Evolutionary conservation across 208 protist genomes (phyloP).

Genomic region (Trypanosoma mega): DNA sequence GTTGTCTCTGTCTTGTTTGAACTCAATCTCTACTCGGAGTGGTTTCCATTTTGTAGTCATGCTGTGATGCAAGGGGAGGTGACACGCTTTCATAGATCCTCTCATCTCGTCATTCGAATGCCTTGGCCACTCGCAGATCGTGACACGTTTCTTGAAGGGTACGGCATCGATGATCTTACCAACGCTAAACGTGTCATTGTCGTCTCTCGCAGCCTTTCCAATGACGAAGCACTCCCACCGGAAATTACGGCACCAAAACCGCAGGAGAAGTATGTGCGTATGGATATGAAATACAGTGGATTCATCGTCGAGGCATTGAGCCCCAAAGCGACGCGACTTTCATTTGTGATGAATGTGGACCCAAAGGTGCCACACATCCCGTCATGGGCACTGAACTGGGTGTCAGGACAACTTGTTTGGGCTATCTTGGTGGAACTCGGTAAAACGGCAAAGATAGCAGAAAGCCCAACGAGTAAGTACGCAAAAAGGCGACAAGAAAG

Average conservation of each 20-base stretch:
- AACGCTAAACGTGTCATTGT: conserved; percentile 44
- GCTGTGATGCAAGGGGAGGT: conserved; percentile 42
- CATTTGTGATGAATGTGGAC: conserved; percentile 54
- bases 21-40: conserved; percentile 56
- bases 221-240: conserved; percentile 19
- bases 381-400: conserved; percentile 54
- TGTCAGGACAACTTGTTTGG: conserved; percentile 50
- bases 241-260: conserved; percentile 26
- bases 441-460: conserved; percentile 27
- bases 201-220: conserved; percentile 38
- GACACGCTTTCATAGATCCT: conserved; percentile 42
- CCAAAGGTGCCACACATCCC: conserved; percentile 55
- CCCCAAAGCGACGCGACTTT: conserved; percentile 35
- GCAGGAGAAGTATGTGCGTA: conserved; percentile 31
- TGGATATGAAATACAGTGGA: conserved; percentile 42
- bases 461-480: conserved; percentile 42
- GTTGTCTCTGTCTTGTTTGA: conserved; percentile 47
- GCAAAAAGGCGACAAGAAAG: conserved; percentile 37
- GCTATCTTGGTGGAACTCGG: conserved; percentile 36
- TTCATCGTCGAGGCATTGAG: conserved; percentile 46
- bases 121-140: conserved; percentile 56
- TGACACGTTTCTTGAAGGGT: conserved; percentile 52
- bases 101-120: conserved; percentile 47
- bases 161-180: conserved; percentile 54
- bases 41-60: conserved; percentile 44